Evolutionary conservation across 805 yeast genomes (phyloP), one percentile per base, ranked within the genome.

Genomic region (Cyberlindnera maritima): DNA sequence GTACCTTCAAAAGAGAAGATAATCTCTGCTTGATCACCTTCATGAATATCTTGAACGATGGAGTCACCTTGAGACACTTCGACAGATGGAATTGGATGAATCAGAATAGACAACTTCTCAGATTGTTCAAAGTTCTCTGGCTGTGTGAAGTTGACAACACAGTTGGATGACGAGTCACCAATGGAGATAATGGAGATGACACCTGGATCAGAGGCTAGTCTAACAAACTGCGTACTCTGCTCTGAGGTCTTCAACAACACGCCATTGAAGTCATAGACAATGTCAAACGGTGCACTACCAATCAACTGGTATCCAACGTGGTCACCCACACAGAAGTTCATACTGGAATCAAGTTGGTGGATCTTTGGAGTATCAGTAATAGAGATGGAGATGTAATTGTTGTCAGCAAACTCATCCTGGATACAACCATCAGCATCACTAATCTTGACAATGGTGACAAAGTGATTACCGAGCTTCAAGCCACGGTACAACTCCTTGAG

Each of bases 21-120:
- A 40, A 94, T 81, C 61, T 90, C 96, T 1, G 95, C 91, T 59
- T 86, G 88, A 55, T 94, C 99, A 39, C 98, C 99, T 62, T 89
- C 96, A 59, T 90, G 96, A 36, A 94, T 87, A 63, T 88, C 92
- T 59, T 83, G 91, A 46, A 83, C 79, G 9, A 83, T 68, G 15
- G 79, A 70, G 47, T 80, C 83, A n/a, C 96, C 96, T 57, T 84
- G 87, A 20, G 84, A 79, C 14, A 92, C 82, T 49, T 85, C 90
- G 14, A 92, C 97, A 0, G 96, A 83, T 23, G 88, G 88, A 32
- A 79, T 69, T n/a, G 74, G 77, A 53, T 80, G 85, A 18, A 81
- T 67, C 0, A 55, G 58, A 13, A 75, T 64, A 3, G 69, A 54
- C 9, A 73, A 55, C 15, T 58, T 64, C 7, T 69, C 68, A 48